Conservation (phyloP, 2,329 filamentous ascomycete genomes). For the Xylaria sp. region DNA sequence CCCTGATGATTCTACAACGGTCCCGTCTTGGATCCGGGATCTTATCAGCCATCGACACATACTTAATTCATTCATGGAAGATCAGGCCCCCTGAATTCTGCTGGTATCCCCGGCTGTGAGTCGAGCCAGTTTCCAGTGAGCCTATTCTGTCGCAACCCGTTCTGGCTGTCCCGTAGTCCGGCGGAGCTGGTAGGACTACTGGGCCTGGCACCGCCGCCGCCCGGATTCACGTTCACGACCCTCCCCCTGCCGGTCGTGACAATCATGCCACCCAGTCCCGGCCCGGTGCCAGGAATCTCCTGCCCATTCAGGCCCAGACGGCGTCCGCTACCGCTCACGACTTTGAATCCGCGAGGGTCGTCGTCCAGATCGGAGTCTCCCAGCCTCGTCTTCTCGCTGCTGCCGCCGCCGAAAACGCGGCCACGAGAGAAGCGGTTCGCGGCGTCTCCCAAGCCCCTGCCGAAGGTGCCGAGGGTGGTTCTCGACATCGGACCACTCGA, state of each 20-base stretch:
- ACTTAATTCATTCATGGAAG: constrained; percentile 2
- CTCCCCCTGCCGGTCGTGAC: constrained; percentile 28
- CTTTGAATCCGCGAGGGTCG: constrained; percentile 30
- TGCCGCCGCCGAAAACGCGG: constrained; percentile 14
- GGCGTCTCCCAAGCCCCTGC: constrained; percentile 10
- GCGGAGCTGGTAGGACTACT: constrained; percentile 40
- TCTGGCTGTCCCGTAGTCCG: constrained; percentile 45
- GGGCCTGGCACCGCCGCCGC: constrained; percentile 7
- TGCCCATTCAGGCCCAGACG: constrained; percentile 26
- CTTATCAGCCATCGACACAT: not conserved
- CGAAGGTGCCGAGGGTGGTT: constrained; percentile 8
- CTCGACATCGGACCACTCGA: constrained; percentile 3
- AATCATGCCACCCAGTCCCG: constrained; percentile 44
- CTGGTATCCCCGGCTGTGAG: constrained; percentile 34
- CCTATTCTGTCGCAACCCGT: constrained; percentile 48
- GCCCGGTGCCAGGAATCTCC: constrained; percentile 31
- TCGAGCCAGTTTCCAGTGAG: constrained; percentile 39
- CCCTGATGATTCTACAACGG: constrained; percentile 5
- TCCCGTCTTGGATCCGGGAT: not conserved
- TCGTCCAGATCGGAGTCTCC: constrained; percentile 23
- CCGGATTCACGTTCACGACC: not conserved
- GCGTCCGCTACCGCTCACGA: constrained; percentile 35
- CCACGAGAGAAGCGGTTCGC: constrained; percentile 20
- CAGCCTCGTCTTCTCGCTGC: constrained; percentile 13
- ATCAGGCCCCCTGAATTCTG: constrained; percentile 33